phyloP scores from a whole-genome alignment of 768 basidiomycete genomes.

The Lactarius pseudohatsudake region DNA sequence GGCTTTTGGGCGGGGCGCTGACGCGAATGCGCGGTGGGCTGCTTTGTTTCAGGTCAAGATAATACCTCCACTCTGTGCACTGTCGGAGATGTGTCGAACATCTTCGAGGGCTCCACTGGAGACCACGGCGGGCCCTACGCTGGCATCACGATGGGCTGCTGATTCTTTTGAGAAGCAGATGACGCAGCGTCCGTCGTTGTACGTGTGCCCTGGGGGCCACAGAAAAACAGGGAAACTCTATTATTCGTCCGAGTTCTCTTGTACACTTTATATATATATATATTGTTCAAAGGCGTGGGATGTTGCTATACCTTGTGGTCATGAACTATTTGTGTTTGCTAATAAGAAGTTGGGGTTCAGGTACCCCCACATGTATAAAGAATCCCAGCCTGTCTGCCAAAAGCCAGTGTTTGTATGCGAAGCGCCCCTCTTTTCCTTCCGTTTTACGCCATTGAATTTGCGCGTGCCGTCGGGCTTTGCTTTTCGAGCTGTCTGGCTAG shows the following conservation, averaged over 20 bases:
- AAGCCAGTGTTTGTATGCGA: no score
- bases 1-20: neutral
- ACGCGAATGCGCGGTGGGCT: neutral
- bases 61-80: constrained; percentile 53
- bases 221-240: neutral
- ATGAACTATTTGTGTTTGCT: no score
- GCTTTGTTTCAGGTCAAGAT: constrained; percentile 49
- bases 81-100: constrained; percentile 51
- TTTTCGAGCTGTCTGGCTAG: no score
- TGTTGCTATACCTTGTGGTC: no score
- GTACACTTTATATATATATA: neutral
- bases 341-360: no score
- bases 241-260: neutral
- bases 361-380: no score
- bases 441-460: no score
- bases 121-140: constrained; percentile 28
- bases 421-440: no score
- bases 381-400: no score
- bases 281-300: no score
- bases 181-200: neutral
- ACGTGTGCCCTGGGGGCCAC: no score
- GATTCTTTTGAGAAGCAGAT: neutral
- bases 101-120: constrained; percentile 42
- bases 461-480: no score
- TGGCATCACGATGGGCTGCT: constrained; percentile 28